These are phyloP conservation scores for Phytophthora constricta DNA, from an alignment of 352 stramenopile species.

Conservation along the genomic window DNA sequence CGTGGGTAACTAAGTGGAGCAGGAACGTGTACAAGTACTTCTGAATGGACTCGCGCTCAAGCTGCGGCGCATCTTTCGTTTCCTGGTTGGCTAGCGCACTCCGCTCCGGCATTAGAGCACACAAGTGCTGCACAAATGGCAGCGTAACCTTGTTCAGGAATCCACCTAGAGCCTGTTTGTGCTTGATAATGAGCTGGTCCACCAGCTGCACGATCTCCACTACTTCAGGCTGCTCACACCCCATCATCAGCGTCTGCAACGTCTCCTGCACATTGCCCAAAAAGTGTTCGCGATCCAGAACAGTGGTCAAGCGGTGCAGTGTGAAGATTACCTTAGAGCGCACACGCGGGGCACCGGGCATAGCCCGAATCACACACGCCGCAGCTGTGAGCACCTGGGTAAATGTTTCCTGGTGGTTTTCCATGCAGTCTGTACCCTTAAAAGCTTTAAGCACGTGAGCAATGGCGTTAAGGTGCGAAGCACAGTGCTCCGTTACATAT, in stretches of 20 bases:
- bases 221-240: conserved; percentile 66
- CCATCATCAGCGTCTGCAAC: conserved; percentile 68
- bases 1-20: conserved; percentile 73
- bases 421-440: conserved; percentile 72
- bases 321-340: conserved; percentile 86
- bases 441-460: conserved; percentile 87
- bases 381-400: conserved; percentile 71
- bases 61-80: conserved; percentile 75
- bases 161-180: conserved; percentile 69
- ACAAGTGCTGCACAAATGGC: conserved; percentile 79
- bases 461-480: conserved; percentile 77
- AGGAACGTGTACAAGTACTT: conserved; percentile 87
- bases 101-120: conserved; percentile 65
- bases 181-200: conserved; percentile 88
- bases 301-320: conserved; percentile 76
- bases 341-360: conserved; percentile 55
- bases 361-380: conserved; percentile 61
- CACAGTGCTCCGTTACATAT: conserved; percentile 55
- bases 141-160: conserved; percentile 77
- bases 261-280: conserved; percentile 65
- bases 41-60: conserved; percentile 80
- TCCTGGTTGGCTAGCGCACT: conserved; percentile 50
- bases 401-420: conserved; percentile 81
- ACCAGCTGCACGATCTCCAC: conserved; percentile 86
- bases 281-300: conserved; percentile 78